Base-by-base conservation (phyloP, 2,329 filamentous ascomycete genomes). In the Metarhizium guizhouense region DNA sequence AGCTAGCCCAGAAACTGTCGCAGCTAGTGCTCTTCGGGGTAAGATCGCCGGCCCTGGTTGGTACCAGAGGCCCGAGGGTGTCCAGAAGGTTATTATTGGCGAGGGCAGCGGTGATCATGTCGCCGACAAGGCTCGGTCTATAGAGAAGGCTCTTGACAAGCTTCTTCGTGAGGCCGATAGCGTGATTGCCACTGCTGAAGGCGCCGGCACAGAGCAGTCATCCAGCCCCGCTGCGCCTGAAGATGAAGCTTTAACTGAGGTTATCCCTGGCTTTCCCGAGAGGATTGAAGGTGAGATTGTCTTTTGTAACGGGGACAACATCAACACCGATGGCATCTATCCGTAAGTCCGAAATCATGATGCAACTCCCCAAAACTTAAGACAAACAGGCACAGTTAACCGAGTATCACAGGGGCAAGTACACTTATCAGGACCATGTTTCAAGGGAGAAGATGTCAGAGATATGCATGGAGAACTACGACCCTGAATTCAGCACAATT, bases 381-480 rank as follows among this genome's bases (percentile, higher is more conserved):
- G 90, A 89, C 6, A 92, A 92, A 67, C 91, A 90, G 25, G 25
- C 70, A 96, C 92, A 0, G 14, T 42, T 42, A 42, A 42, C 40
- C 14, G 40, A n/a, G 16, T 16, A 16, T 42, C 6, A 16, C 14
- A 42, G 40, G 40, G 40, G 40, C 11, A 42, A n/a, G 14, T 34
- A 34, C 32, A 42, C 40, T 5, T 97, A 97, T 72, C 90, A 95
- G 67, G 92, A 97, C 66, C 81, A 88, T 63, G 78, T 97, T 1
- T 74, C 87, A 0, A 76, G 73, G 0, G 86, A 90, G 58, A 83
- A 83, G 56, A 96, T 97, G 93, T 90, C 90, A 0, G 76, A 88
- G 61, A 91, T 92, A 0, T 92, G 88, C 71, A 96, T 97, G 91
- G 81, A 87, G 68, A 97, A 97, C 77, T 97, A 96, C 73, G 93